phyloP scores from a whole-genome alignment of 2,329 filamentous ascomycete species.

The Orbilia oligospora region DNA sequence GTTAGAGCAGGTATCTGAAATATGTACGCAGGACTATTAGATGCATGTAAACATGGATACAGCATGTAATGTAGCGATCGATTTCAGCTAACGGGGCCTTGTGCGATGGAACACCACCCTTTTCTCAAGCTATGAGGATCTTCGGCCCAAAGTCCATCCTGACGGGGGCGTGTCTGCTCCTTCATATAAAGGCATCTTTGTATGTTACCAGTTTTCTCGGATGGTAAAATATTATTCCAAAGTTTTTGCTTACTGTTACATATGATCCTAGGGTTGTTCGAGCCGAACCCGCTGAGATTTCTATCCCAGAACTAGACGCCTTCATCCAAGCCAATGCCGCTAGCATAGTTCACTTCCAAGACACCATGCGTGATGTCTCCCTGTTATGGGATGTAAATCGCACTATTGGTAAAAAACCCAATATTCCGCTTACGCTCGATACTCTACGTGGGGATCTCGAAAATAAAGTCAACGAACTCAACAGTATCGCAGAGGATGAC shows the following conservation, averaged over 20 bases:
- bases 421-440: constrained; percentile 38
- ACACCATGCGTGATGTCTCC: constrained; percentile 21
- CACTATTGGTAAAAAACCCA: not conserved
- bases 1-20: constrained; percentile 5
- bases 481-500: not conserved
- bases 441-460: constrained; percentile 2
- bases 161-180: not conserved
- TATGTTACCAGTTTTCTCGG: not conserved
- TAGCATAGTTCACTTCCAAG: constrained; percentile 23
- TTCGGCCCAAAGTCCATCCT: not conserved
- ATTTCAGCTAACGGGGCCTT: not conserved
- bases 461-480: not conserved
- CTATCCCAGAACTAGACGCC: constrained; percentile 6
- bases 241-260: not conserved
- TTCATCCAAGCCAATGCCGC: constrained; percentile 20
- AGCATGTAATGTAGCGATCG: not conserved
- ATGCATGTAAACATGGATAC: not conserved
- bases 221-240: not conserved
- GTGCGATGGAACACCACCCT: not conserved
- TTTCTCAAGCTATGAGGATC: constrained; percentile 4
- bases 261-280: not conserved
- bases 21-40: too few species aligned
- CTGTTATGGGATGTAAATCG: constrained; percentile 27
- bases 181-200: constrained; percentile 1
- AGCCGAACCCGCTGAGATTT: constrained; percentile 23